Evolutionary conservation across 2,329 filamentous ascomycete species (phyloP), one percentile per base, ranked within the genome.

Genomic region (Talaromyces piceae): DNA sequence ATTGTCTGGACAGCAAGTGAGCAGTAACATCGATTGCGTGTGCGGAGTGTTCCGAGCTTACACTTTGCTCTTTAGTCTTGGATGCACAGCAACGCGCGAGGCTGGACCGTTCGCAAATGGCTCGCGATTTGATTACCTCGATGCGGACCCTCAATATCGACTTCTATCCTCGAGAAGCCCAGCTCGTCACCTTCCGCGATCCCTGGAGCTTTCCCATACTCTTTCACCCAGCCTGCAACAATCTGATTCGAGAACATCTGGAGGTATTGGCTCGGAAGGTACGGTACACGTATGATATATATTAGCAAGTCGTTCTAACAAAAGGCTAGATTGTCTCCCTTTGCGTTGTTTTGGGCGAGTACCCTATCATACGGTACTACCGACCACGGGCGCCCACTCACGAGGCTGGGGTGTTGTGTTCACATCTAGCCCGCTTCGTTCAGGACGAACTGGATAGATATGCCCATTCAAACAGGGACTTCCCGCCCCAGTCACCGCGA

Each of bases 161-260:
- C 68, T 98, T 86, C 68, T 91, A 83, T 64, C 91, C 93, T 5
- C 82, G 89, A 63, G 93, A 98, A 72, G 93, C 91, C 5, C 88
- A 94, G 61, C 74, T 98, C 37, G 77, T 96, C 60, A 95, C 89
- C 0, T 96, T 98, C 63, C 79, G 87, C 64, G 91, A 98, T 65
- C 91, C 93, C 1, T 95, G 87, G 84, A 97, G 91, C 71, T 98
- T 98, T 63, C 90, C 90, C 1, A 80, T 91, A 47, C 77, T 98
- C 53, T 98, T 87, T 71, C 91, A 98, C 65, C 91, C 91, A 1
- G 82, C 80, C 49, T 97, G 93, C 72, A 95, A 95, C 67, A 79
- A 82, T 57, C 73, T 96, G 41, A 86, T 98, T 37, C 81, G 84
- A 45, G 78, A 80, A 50, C 91, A 98, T 66, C 83, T 98, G 79